These are phyloP conservation scores for Lodderomyces orthopsilosis DNA, from an alignment of 1,139 yeast genomes.

Conservation along the genomic window DNA sequence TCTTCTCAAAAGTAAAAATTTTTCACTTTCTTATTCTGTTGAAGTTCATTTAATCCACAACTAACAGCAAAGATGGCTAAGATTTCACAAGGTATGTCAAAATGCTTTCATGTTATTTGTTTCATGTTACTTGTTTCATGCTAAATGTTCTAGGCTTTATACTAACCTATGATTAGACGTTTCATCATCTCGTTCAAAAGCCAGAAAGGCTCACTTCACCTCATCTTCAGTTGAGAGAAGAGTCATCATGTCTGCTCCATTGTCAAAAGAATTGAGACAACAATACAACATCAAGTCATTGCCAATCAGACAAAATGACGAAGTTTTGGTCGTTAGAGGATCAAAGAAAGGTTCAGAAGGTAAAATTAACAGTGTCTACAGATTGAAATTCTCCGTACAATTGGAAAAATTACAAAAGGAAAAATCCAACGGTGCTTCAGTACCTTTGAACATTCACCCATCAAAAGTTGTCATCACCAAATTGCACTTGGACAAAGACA, in stretches of 20 bases:
- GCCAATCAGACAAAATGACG: conserved; percentile 98
- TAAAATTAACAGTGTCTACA: conserved; percentile 96
- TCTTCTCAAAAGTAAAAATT: background rate
- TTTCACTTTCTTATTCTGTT: background rate
- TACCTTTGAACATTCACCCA: conserved; percentile 97
- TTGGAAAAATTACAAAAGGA: conserved; percentile 97
- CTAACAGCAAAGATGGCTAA: conserved; percentile 2
- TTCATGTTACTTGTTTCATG: no score
- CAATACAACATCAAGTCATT: conserved; percentile 94
- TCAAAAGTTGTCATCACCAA: conserved; percentile 99
- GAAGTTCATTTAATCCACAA: background rate
- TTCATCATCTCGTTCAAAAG: conserved; percentile 98
- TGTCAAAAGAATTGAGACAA: conserved; percentile 98
- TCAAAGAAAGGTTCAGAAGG: conserved; percentile 99
- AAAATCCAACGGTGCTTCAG: conserved; percentile 97
- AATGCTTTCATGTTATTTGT: background rate
- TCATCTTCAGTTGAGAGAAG: conserved; percentile 98
- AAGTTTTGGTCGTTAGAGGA: conserved; percentile 95
- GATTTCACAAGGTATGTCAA: conserved; percentile 4
- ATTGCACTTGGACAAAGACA: conserved; percentile 97
- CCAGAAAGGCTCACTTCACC: conserved; percentile 99
- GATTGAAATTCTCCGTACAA: conserved; percentile 96
- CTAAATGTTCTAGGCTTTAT: conserved; percentile 10
- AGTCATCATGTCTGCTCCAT: conserved; percentile 95
- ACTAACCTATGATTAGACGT: conserved; percentile 65